Base-by-base conservation (phyloP, 495 filamentous ascomycete species). In the Hyaloscypha bicolor region DNA sequence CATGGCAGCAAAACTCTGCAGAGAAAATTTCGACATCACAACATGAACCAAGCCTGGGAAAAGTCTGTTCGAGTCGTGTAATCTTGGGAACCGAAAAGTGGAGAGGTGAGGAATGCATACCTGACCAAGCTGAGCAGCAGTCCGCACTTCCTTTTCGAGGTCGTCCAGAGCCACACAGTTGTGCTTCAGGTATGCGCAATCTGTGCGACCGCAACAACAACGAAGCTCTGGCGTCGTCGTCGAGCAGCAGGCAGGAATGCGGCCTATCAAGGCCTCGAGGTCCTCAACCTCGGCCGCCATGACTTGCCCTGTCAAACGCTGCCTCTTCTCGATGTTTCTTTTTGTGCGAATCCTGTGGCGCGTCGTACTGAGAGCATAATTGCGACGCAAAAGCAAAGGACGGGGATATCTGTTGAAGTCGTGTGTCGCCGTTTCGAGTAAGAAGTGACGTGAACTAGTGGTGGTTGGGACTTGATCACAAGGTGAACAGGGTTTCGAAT, bases 81-180 rank as follows among this genome's bases (percentile, higher is more conserved):
- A 48, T 69, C 56, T 35, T 9, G 4, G 56, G 42, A 60, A 63
- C 57, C 60, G 33, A 37, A 55, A 31, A 66, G 37, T 64, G 30
- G 59, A 59, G 52, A 45, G 33, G 67, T 3, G 39, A 62, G 60
- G 56, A 69, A 69, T 55, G 51, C 84, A 65, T 79, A 96, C 94
- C 91, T 97, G 91, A 56, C 94, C 94, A 75, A 97, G 84, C 67
- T 88, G 83, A 39, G 93, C 94, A 14, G 94, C 94, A 31, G 86
- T 91, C 65, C 86, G 86, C 16, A 97, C 90, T 79, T 97, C 91
- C 70, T 88, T 88, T 78, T 99, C 94, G 68, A 97, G 80, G 61
- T 88, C 89, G 72, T 90, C 85, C 25, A 97, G 82, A 51, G 92
- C 87, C n/a, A 82, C 80, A 77, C 89, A 86, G 76, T 92, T 96